phyloP scores from a whole-genome alignment of 257 asterid species.

The Lantana camara region DNA sequence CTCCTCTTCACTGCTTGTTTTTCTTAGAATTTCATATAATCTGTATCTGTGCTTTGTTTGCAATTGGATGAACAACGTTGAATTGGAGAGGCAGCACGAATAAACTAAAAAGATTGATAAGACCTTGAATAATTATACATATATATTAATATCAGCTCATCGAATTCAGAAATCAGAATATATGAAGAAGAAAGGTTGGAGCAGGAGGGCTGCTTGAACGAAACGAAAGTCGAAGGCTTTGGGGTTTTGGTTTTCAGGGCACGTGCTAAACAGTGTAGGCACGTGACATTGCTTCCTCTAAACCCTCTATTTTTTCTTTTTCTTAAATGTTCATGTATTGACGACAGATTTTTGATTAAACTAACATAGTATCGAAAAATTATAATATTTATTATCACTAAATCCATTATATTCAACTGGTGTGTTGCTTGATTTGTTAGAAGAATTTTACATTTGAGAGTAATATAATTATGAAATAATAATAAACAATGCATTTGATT shows the following conservation, averaged over 20 bases:
- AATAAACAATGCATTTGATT: too few species aligned
- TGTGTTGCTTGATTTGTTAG: too few species aligned
- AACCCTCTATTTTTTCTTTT: too few species aligned
- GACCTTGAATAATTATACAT: neutral
- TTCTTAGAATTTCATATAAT: neutral
- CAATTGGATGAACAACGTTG: neutral
- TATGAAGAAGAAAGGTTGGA: neutral
- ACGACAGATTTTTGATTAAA: too few species aligned
- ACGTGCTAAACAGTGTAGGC: conserved; percentile 7
- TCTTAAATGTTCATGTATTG: too few species aligned
- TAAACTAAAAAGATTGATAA: neutral
- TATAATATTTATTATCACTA: too few species aligned
- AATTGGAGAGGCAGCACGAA: neutral
- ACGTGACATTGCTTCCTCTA: conserved; percentile 18
- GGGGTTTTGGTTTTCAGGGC: conserved; percentile 24
- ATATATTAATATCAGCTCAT: neutral
- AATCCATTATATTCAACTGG: too few species aligned
- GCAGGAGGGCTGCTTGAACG: neutral
- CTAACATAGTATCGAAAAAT: too few species aligned
- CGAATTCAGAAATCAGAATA: conserved; percentile 20
- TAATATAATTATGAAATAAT: too few species aligned
- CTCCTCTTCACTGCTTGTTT: neutral
- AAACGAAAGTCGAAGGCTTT: neutral
- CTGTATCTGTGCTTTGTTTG: neutral
- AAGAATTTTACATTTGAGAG: too few species aligned